Evolutionary conservation across 495 filamentous ascomycete genomes (phyloP).

Genomic region (Geoglossum glabrum): DNA sequence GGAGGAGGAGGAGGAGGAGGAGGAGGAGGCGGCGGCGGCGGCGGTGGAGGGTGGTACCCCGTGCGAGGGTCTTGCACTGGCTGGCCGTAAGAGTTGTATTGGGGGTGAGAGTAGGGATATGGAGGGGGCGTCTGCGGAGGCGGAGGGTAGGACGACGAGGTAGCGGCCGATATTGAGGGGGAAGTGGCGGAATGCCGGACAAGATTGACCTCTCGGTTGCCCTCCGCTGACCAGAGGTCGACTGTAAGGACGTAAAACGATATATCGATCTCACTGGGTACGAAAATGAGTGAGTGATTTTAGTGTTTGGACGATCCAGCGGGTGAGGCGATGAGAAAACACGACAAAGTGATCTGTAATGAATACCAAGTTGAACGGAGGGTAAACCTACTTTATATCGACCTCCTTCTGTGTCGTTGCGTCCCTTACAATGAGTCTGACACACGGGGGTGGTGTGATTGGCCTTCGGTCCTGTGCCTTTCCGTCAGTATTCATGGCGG

Average conservation of each 20-base stretch:
- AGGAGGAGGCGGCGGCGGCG: constrained; percentile 12
- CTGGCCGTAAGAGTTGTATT: constrained; percentile 19
- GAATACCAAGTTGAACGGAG: not conserved
- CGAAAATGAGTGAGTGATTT: constrained; percentile 10
- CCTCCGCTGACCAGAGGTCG: constrained; percentile 76
- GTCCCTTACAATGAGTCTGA: constrained; percentile 67
- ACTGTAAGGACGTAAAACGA: constrained; percentile 85
- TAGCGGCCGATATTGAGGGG: constrained; percentile 74
- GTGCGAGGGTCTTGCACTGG: constrained; percentile 19
- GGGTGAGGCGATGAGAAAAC: not conserved
- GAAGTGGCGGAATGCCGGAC: constrained; percentile 75
- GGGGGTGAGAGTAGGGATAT: constrained; percentile 12
- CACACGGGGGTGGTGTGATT: constrained; percentile 89
- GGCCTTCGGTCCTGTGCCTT: constrained; percentile 65
- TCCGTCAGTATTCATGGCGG: constrained; percentile 7
- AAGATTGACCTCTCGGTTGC: constrained; percentile 75
- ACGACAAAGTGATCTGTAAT: not conserved
- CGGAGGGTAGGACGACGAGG: constrained; percentile 34
- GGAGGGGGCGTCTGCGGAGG: not conserved
- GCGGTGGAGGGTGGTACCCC: constrained; percentile 19
- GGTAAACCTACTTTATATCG: constrained; percentile 55
- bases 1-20: no score
- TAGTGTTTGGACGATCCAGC: not conserved
- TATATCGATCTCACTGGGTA: constrained; percentile 50
- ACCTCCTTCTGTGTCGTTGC: constrained; percentile 63